phyloP scores from a whole-genome alignment of 2,329 filamentous ascomycete genomes.

The Fusarium praegraminearum region DNA sequence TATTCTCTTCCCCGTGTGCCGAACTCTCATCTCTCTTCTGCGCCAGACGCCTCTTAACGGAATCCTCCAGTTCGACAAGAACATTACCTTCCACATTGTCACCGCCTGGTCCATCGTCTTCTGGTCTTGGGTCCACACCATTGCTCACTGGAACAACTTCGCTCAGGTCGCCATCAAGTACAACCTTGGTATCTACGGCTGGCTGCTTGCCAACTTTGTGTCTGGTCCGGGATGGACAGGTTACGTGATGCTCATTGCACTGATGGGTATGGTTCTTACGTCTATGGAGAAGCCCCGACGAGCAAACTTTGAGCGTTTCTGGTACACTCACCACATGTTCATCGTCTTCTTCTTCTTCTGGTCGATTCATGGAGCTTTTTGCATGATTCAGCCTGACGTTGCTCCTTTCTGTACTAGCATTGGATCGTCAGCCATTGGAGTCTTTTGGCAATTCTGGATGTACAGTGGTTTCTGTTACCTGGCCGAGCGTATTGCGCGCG shows the following conservation, averaged over 20 bases:
- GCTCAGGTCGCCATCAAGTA: constrained; percentile 80
- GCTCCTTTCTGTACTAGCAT: constrained; percentile 81
- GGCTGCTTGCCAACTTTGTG: constrained; percentile 79
- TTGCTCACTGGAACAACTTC: constrained; percentile 90
- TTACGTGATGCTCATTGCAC: constrained; percentile 82
- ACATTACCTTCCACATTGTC: constrained; percentile 88
- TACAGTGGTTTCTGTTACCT: constrained; percentile 85
- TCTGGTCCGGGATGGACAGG: constrained; percentile 88
- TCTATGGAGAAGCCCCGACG: constrained; percentile 82
- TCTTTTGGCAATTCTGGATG: constrained; percentile 93
- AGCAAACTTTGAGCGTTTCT: constrained; percentile 89
- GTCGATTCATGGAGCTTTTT: constrained; percentile 90
- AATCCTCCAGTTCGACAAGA: constrained; percentile 90
- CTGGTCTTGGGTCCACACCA: constrained; percentile 87
- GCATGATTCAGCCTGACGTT: constrained; percentile 89
- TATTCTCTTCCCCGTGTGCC: constrained; percentile 84
- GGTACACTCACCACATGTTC: constrained; percentile 91
- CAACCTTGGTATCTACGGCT: constrained; percentile 82
- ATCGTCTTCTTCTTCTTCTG: constrained; percentile 91
- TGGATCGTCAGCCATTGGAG: constrained; percentile 73
- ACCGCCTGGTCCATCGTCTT: constrained; percentile 91
- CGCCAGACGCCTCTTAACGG: constrained; percentile 86
- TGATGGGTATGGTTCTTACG: constrained; percentile 83
- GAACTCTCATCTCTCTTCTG: constrained; percentile 83
- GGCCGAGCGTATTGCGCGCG: constrained; percentile 80